Evolutionary conservation across 1,139 yeast genomes (phyloP).

Genomic region (Taphrina sp.): DNA sequence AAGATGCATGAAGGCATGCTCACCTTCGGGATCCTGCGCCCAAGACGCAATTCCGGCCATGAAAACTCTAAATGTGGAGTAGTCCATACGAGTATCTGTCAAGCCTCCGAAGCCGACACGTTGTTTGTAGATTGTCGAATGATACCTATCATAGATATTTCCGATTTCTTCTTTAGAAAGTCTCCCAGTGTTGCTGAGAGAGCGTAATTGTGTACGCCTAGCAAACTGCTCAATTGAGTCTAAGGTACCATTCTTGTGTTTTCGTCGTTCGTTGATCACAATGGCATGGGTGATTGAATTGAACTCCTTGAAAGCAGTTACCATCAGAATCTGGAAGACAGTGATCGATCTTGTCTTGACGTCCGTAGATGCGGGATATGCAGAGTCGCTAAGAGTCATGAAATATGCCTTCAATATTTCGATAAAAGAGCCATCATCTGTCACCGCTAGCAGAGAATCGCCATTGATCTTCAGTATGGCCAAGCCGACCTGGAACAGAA

Average conservation of each 20-base stretch:
- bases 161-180: slow-evolving; percentile 60
- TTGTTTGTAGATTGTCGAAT: slow-evolving; percentile 70
- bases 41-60: slow-evolving; percentile 82
- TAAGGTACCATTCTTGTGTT: slow-evolving; percentile 71
- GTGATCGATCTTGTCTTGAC: slow-evolving; percentile 66
- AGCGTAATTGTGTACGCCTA: slow-evolving; percentile 84
- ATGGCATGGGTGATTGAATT: slow-evolving; percentile 71
- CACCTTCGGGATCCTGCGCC: slow-evolving; percentile 42
- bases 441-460: slow-evolving; percentile 71
- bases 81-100: slow-evolving; percentile 60
- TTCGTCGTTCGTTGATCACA: slow-evolving; percentile 66
- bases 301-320: slow-evolving; percentile 90
- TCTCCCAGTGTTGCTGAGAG: slow-evolving; percentile 69
- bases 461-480: slow-evolving; percentile 86
- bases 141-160: slow-evolving; percentile 78
- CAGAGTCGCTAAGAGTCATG: slow-evolving; percentile 70
- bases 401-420: slow-evolving; percentile 81
- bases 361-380: slow-evolving; percentile 70
- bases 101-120: slow-evolving; percentile 71
- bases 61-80: slow-evolving; percentile 66
- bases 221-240: slow-evolving; percentile 86
- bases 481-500: slow-evolving; percentile 87
- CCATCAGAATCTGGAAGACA: slow-evolving; percentile 83
- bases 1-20: slow-evolving; percentile 57
- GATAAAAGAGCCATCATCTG: slow-evolving; percentile 91